A percentile compares a stretch with the other conserved stretches of the same genome.
phyloP scores from a whole-genome alignment of 345 rosid species.

The Salix koriyanagi region DNA sequence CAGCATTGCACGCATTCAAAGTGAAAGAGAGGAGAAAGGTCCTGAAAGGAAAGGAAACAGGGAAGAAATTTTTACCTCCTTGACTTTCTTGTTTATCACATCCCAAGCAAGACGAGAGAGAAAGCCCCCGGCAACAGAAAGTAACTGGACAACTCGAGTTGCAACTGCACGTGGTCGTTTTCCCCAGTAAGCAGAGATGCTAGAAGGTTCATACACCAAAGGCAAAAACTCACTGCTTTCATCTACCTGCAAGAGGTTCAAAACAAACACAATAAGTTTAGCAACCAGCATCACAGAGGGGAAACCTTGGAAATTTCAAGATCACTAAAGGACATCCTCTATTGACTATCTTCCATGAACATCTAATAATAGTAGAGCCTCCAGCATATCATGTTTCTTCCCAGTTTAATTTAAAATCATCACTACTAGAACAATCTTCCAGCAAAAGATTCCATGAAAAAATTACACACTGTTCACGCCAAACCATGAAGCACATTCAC shows the following conservation, averaged over 20 bases:
- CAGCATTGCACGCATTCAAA: background rate
- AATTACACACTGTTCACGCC: background rate
- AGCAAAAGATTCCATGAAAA: background rate
- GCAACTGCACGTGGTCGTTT: constrained; percentile 91
- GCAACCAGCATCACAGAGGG: constrained; percentile 3
- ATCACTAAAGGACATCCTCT: background rate
- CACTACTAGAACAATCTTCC: background rate
- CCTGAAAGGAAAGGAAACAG: background rate
- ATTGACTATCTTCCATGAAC: background rate
- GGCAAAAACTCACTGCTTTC: constrained; percentile 94
- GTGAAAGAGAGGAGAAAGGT: background rate
- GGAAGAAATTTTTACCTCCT: constrained; percentile 54
- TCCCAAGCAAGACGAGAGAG: constrained; percentile 73
- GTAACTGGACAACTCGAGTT: constrained; percentile 67
- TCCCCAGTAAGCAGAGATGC: constrained; percentile 90
- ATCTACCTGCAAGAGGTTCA: constrained; percentile 48
- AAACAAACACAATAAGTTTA: background rate
- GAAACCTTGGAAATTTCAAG: background rate
- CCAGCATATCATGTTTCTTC: background rate
- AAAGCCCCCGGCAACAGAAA: constrained; percentile 93
- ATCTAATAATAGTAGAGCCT: background rate
- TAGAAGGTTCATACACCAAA: constrained; percentile 81
- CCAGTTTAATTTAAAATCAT: background rate
- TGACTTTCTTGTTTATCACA: constrained; percentile 72
- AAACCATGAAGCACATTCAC: background rate